A percentile compares a stretch with the other conserved stretches of the same genome.
Evolutionary conservation across 2,329 filamentous ascomycete species (phyloP).

Genomic region (Talaromyces sp.): DNA sequence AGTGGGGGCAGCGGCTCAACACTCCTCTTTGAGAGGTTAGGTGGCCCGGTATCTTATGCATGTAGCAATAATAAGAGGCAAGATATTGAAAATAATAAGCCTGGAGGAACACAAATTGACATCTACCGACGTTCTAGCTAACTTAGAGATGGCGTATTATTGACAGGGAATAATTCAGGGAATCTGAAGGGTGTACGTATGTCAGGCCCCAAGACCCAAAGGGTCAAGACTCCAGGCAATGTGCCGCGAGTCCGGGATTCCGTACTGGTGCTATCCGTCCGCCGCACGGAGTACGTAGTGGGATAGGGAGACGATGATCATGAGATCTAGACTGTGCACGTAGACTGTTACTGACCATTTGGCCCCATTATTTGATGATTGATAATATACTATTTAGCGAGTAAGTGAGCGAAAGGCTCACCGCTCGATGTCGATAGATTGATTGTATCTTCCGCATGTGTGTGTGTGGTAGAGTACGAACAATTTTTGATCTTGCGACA

Average conservation of each 20-base stretch:
- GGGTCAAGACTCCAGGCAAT: background rate
- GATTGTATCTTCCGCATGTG: too few species aligned
- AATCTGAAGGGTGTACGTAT: background rate
- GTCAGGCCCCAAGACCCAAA: background rate
- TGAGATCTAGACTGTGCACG: slow-evolving; percentile 3
- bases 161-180: slow-evolving; percentile 2
- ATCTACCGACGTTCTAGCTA: background rate
- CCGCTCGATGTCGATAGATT: background rate
- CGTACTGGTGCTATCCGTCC: background rate
- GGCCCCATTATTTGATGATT: background rate
- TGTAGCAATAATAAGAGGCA: background rate
- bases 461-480: background rate
- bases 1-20: background rate
- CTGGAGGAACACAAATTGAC: background rate
- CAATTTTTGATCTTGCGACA: background rate
- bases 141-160: background rate
- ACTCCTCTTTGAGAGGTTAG: background rate
- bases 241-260: background rate
- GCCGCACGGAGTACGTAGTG: background rate
- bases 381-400: background rate
- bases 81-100: background rate
- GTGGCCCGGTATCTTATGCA: background rate
- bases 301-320: background rate
- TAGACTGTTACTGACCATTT: background rate
- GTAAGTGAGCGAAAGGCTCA: background rate